These are phyloP conservation scores for Colletotrichum sp. DNA, from an alignment of 2,329 filamentous ascomycete species.

Conservation along the genomic window DNA sequence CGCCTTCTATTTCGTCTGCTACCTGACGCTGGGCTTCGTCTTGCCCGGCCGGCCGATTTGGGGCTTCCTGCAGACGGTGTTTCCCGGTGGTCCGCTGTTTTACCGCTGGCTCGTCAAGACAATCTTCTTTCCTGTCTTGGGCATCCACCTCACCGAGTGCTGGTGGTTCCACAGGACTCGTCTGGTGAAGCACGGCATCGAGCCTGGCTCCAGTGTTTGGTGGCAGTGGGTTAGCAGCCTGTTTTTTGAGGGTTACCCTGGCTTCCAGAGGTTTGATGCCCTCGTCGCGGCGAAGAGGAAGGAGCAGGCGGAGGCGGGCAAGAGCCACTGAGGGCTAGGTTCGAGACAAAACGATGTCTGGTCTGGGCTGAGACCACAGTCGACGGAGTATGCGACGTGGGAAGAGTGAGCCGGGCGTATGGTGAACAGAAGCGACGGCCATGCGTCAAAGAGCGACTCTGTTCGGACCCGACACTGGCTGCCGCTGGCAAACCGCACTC, in stretches of 20 bases:
- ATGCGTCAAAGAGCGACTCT: neutral
- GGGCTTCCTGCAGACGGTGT: conserved; percentile 51
- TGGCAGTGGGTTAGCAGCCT: conserved; percentile 57
- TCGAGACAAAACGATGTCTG: neutral
- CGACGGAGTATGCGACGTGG: neutral
- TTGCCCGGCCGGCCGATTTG: conserved; percentile 56
- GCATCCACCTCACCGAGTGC: conserved; percentile 71
- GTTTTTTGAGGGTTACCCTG: conserved; percentile 59
- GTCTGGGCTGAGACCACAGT: neutral
- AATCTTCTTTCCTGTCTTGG: conserved; percentile 64
- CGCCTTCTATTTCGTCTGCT: conserved; percentile 57
- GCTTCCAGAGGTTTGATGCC: conserved; percentile 57
- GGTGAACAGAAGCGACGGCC: neutral
- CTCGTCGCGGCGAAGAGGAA: conserved; percentile 48
- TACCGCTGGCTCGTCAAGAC: conserved; percentile 64
- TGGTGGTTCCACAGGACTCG: conserved; percentile 53
- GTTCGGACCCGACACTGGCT: neutral
- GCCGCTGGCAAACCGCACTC: neutral
- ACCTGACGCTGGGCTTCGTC: conserved; percentile 54
- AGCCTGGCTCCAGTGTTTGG: conserved; percentile 53
- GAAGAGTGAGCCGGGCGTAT: neutral
- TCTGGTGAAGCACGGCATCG: conserved; percentile 53
- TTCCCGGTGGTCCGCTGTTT: conserved; percentile 63
- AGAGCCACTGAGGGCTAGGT: conserved; percentile 39
- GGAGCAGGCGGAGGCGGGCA: conserved; percentile 40